These are phyloP conservation scores for Ogataea trehaloabstinens DNA, from an alignment of 805 yeast genomes.

Conservation along the genomic window DNA sequence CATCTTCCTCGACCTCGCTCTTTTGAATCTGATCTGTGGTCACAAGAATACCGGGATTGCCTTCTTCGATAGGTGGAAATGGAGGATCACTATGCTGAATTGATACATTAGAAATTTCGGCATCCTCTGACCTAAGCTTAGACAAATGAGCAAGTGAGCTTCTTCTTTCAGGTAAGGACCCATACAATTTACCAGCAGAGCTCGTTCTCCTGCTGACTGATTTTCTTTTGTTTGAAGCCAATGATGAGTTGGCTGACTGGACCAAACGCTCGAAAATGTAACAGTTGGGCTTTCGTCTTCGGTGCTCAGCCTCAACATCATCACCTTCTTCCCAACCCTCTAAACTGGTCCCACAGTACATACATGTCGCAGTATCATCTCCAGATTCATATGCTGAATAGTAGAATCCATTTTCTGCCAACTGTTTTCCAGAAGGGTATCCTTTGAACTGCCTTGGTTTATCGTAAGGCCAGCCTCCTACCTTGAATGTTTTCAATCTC, in stretches of 20 bases:
- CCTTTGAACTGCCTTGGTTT: conserved; percentile 19
- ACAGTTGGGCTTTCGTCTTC: conserved; percentile 41
- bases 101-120: conserved; percentile 11
- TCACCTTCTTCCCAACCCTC: conserved; percentile 75
- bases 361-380: conserved; percentile 60
- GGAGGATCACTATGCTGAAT: conserved; percentile 1
- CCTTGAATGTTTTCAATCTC: conserved; percentile 40
- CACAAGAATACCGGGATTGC: too few relatives aligned
- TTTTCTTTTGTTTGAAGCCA: conserved; percentile 34
- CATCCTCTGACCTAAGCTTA: background rate
- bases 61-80: background rate
- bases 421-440: conserved; percentile 37
- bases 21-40: too few relatives aligned
- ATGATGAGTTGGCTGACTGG: conserved; percentile 2
- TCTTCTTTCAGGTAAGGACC: conserved; percentile 4
- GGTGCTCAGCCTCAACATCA: conserved; percentile 61
- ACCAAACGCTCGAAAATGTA: conserved; percentile 30
- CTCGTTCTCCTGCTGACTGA: conserved; percentile 24
- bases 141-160: conserved; percentile 1
- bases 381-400: conserved; percentile 46
- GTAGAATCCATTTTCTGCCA: conserved; percentile 66
- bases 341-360: conserved; percentile 58
- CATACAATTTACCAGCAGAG: conserved; percentile 1
- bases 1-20: too few relatives aligned
- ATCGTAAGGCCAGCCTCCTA: conserved; percentile 45